Conservation (phyloP, 2,329 filamentous ascomycete species). For the Xylaria sp. region DNA sequence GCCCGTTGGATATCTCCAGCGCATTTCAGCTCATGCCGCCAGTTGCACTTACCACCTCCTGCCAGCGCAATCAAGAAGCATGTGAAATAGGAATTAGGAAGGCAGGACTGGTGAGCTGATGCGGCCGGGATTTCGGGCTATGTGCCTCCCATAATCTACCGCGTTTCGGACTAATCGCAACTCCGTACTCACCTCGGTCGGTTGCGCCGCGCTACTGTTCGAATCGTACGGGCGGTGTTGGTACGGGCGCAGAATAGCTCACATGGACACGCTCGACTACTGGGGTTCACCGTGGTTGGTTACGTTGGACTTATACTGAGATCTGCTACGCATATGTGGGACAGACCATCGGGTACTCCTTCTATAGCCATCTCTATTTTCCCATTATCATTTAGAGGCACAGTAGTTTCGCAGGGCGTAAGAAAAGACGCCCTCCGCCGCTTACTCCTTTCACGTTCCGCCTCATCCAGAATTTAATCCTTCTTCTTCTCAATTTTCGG, state of each 20-base stretch:
- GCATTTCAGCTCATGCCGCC: slow-evolving; percentile 9
- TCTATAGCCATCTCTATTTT: background rate
- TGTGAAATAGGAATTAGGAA: background rate
- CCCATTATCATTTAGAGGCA: no score
- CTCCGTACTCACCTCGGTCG: background rate
- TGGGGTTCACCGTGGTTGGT: background rate
- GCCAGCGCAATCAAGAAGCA: background rate
- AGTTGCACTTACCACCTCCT: slow-evolving; percentile 1
- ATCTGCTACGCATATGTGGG: background rate
- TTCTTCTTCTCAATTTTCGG: slow-evolving; percentile 56
- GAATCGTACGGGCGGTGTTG: background rate
- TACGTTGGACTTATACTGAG: background rate
- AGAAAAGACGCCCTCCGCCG: no score
- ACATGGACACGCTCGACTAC: background rate
- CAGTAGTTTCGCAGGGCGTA: no score
- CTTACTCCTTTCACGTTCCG: background rate
- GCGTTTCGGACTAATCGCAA: slow-evolving; percentile 14
- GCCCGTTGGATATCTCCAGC: slow-evolving; percentile 12
- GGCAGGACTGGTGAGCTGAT: slow-evolving; percentile 2
- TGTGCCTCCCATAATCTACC: slow-evolving; percentile 1
- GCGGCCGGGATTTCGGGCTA: background rate
- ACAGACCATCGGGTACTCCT: slow-evolving; percentile 4
- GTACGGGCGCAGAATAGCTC: background rate
- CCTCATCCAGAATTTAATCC: slow-evolving; percentile 46
- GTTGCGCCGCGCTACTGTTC: background rate